phyloP scores from a whole-genome alignment of 352 stramenopile species.

The Nothophytophthora sp. region DNA sequence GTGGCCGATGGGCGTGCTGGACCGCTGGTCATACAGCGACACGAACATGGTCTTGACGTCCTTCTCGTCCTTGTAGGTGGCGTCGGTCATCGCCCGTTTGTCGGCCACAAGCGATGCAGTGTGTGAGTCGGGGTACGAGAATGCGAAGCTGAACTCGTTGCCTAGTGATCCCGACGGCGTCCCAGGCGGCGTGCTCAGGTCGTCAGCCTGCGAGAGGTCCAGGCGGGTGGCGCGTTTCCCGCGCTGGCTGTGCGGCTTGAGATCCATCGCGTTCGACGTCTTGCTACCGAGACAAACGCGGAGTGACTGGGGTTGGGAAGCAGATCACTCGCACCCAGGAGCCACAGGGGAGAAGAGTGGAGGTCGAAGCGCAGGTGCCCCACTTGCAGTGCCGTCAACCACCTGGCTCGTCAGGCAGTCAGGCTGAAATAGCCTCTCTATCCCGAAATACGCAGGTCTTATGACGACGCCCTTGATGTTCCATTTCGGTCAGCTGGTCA shows the following conservation, averaged over 20 bases:
- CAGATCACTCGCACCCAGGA: background rate
- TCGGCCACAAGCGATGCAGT: conserved; percentile 25
- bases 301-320: background rate
- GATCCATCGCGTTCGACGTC: too few species aligned
- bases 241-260: too few species aligned
- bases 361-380: background rate
- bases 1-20: conserved; percentile 35
- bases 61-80: conserved; percentile 11
- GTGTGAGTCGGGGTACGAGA: conserved; percentile 21
- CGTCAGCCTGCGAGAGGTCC: conserved; percentile 2
- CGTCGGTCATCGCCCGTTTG: background rate
- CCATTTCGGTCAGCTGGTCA: too few species aligned
- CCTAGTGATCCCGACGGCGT: conserved; percentile 16
- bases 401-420: too few species aligned
- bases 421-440: too few species aligned
- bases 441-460: too few species aligned
- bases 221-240: conserved; percentile 13
- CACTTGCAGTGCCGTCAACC: too few species aligned
- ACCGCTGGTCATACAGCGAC: conserved; percentile 41
- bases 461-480: too few species aligned
- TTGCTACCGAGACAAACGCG: background rate
- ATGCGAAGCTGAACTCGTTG: conserved; percentile 8
- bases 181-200: conserved; percentile 24
- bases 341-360: background rate
- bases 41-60: conserved; percentile 41